Conservation (phyloP, 176 grass and related monocot genomes). For the Musa troglodytarum region DNA sequence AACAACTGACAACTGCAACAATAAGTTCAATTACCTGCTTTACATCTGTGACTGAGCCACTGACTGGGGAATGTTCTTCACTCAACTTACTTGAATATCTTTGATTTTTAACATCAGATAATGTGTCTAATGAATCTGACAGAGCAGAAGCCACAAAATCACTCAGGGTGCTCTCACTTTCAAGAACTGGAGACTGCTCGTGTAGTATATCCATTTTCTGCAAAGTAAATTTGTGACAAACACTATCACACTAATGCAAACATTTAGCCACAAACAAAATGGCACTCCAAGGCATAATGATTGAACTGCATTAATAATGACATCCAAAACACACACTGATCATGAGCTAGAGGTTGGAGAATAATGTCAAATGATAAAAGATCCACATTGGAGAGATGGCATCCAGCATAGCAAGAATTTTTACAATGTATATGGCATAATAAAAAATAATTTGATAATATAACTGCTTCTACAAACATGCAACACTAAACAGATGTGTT, state of each 20-base stretch:
- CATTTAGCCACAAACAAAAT: not conserved
- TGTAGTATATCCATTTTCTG: constrained; percentile 59
- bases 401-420: not conserved
- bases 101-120: constrained; percentile 41
- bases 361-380: not conserved
- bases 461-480: too few species aligned
- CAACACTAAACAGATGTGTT: too few species aligned
- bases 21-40: constrained; percentile 22
- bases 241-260: not conserved
- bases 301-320: not conserved
- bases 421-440: not conserved
- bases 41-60: constrained; percentile 43
- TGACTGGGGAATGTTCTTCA: constrained; percentile 47
- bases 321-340: not conserved
- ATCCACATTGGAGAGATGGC: not conserved
- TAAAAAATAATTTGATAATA: not conserved
- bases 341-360: too few species aligned
- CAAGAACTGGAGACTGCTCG: constrained; percentile 39
- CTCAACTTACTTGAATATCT: constrained; percentile 38
- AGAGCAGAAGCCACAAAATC: constrained; percentile 36
- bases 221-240: constrained; percentile 18
- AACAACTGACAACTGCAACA: not conserved
- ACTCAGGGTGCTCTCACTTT: constrained; percentile 45
- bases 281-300: not conserved
- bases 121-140: constrained; percentile 37